Conservation (phyloP, 495 filamentous ascomycete genomes). For the Aspergillus avenaceus region DNA sequence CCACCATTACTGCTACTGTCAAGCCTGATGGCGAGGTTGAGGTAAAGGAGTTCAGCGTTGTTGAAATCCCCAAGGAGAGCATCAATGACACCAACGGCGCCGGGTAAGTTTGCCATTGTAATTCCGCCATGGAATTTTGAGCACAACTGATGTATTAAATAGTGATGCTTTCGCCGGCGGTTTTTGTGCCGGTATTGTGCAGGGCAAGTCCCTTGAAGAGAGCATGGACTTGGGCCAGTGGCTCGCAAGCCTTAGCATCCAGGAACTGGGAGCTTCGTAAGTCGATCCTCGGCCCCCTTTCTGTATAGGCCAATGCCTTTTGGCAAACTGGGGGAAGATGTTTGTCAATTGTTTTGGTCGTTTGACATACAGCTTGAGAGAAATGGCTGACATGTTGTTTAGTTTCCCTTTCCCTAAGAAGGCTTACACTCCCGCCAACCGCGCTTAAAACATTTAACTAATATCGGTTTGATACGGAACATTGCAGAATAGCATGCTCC, state of each 20-base stretch:
- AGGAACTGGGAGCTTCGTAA: constrained; percentile 94
- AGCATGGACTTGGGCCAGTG: constrained; percentile 88
- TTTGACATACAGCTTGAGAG: too few species aligned
- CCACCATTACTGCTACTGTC: constrained; percentile 75
- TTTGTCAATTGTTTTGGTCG: background rate
- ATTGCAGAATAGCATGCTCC: background rate
- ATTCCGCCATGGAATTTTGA: too few species aligned
- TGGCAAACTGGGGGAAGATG: background rate
- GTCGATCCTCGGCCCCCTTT: constrained; percentile 19
- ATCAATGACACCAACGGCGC: constrained; percentile 97
- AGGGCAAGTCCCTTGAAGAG: constrained; percentile 71
- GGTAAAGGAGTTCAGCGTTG: constrained; percentile 75
- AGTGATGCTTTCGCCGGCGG: constrained; percentile 96
- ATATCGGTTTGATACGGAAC: constrained; percentile 6
- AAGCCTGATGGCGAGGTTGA: constrained; percentile 55
- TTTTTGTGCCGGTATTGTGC: constrained; percentile 82
- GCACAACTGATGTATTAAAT: background rate
- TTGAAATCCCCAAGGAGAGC: constrained; percentile 62
- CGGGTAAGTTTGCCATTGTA: constrained; percentile 52
- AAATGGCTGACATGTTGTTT: constrained; percentile 11
- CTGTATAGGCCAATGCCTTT: too few species aligned
- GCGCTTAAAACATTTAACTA: constrained; percentile 21
- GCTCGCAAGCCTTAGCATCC: constrained; percentile 87
- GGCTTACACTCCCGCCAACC: constrained; percentile 54
- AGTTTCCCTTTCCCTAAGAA: constrained; percentile 85